phyloP scores from a whole-genome alignment of 2,329 filamentous ascomycete species.

The Fusarium sp. region DNA sequence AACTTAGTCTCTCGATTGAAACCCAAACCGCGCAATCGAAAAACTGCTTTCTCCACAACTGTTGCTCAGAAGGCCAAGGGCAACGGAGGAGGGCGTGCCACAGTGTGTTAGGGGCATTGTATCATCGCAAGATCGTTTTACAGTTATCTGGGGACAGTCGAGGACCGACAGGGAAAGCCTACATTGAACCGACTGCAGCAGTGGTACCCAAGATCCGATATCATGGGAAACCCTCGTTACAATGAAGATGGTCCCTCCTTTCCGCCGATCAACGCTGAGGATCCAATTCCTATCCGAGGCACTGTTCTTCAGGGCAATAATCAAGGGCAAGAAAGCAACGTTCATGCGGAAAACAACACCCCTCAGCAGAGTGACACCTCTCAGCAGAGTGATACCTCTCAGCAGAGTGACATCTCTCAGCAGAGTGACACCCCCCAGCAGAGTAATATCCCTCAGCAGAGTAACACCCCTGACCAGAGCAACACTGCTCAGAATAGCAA shows the following conservation, averaged over 20 bases:
- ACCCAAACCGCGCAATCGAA: too few relatives aligned
- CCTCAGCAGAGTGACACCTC: background rate
- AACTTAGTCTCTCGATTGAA: background rate
- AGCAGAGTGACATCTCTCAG: too few relatives aligned
- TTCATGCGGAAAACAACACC: background rate
- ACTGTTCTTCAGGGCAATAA: background rate
- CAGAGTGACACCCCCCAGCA: background rate
- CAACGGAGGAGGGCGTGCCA: background rate
- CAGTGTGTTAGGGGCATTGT: background rate
- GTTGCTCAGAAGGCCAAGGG: rapidly evolving
- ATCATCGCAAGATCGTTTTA: background rate
- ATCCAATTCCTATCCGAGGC: background rate
- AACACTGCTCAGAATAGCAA: background rate
- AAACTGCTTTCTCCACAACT: rapidly evolving
- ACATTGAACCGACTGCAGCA: background rate
- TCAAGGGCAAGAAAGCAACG: background rate
- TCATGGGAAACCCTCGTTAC: background rate
- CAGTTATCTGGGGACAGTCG: background rate
- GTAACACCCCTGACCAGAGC: too few relatives aligned
- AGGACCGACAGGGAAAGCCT: background rate
- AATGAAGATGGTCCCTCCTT: background rate
- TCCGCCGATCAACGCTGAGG: background rate
- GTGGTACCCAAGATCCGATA: background rate
- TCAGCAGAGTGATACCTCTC: background rate
- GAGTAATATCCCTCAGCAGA: background rate